These are phyloP conservation scores for Rubia balearica DNA, from an alignment of 305 asterid species.

Conservation along the genomic window DNA sequence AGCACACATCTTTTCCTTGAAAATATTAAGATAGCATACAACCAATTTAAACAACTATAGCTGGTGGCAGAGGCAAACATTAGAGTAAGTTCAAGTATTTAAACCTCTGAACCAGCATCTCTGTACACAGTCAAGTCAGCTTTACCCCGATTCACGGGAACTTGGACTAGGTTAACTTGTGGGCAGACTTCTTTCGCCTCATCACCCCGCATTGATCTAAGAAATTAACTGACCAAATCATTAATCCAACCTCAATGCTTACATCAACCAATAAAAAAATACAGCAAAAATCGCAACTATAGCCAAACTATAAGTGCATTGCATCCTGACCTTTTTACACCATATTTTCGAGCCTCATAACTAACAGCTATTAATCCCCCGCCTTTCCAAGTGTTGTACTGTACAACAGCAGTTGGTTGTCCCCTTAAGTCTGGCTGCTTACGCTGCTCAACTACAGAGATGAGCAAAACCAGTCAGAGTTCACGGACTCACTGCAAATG, in stretches of 20 bases:
- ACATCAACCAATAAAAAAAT: neutral
- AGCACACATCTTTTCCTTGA: conserved; percentile 73
- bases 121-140: conserved; percentile 81
- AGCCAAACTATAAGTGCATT: conserved; percentile 7
- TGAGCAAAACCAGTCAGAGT: conserved; percentile 15
- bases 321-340: conserved; percentile 68
- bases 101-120: conserved; percentile 95
- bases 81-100: conserved; percentile 11
- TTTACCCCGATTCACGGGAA: conserved; percentile 93
- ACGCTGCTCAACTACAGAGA: conserved; percentile 79
- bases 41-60: conserved; percentile 17
- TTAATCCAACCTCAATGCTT: neutral
- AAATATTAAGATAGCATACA: conserved; percentile 68
- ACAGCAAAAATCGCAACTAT: neutral
- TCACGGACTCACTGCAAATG: neutral
- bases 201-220: conserved; percentile 89
- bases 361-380: conserved; percentile 95
- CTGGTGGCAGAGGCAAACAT: neutral
- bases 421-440: conserved; percentile 70
- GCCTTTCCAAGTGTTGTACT: conserved; percentile 93
- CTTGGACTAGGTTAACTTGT: conserved; percentile 85
- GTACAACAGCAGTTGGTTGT: conserved; percentile 90
- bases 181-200: conserved; percentile 91
- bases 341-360: conserved; percentile 81
- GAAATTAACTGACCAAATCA: neutral